These are phyloP conservation scores for Elongisporangium undulatum DNA, from an alignment of 352 stramenopile species.

Conservation along the genomic window DNA sequence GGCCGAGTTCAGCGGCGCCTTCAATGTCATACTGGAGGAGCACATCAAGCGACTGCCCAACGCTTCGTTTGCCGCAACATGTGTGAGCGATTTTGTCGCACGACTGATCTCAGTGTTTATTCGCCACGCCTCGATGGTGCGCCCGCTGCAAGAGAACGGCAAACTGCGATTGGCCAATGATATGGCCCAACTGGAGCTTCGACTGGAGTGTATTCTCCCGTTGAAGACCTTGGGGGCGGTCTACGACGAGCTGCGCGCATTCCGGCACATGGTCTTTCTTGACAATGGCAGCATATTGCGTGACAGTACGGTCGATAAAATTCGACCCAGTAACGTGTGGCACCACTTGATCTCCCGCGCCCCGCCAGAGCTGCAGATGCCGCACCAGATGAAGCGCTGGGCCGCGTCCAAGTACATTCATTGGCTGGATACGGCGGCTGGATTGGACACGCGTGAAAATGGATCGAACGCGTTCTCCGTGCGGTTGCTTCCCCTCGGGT, in stretches of 20 bases:
- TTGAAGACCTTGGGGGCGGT: constrained; percentile 46
- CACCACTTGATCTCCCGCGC: constrained; percentile 74
- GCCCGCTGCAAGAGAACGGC: constrained; percentile 66
- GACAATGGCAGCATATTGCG: constrained; percentile 55
- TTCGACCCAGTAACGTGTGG: constrained; percentile 84
- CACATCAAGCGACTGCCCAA: constrained; percentile 64
- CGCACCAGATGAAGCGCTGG: constrained; percentile 74
- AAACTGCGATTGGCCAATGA: constrained; percentile 81
- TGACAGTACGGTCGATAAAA: constrained; percentile 73
- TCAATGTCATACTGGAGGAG: constrained; percentile 65
- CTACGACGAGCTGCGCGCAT: constrained; percentile 78
- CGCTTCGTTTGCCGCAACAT: constrained; percentile 40
- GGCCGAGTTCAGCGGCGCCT: constrained; percentile 62
- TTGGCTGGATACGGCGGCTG: constrained; percentile 62
- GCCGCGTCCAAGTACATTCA: constrained; percentile 73
- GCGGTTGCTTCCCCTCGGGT: constrained; percentile 53
- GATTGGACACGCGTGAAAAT: constrained; percentile 7
- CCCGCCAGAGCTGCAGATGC: constrained; percentile 65
- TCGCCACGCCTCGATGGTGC: constrained; percentile 64
- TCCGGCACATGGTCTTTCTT: constrained; percentile 83
- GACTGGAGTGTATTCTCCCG: constrained; percentile 52
- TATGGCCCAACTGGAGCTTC: constrained; percentile 79
- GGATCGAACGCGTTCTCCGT: constrained; percentile 19
- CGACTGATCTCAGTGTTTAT: constrained; percentile 77
- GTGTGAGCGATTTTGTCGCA: constrained; percentile 61